Conservation (phyloP, 345 rosid genomes). For the Psidium friedrichsthalianum region DNA sequence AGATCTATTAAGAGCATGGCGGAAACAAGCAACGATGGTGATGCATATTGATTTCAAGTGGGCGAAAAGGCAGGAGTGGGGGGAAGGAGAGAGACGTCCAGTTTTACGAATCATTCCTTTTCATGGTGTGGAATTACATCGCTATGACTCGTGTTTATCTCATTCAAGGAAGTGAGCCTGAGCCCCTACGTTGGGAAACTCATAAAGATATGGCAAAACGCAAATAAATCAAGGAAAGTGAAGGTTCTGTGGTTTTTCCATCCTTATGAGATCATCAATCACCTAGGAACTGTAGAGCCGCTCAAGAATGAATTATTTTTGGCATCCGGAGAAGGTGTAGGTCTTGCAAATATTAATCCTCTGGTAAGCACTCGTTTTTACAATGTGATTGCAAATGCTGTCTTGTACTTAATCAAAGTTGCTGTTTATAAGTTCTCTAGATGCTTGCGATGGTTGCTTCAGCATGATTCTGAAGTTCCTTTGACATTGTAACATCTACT, state of each 20-base stretch:
- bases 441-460: not conserved
- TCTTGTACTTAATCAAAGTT: not conserved
- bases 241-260: conserved; percentile 78
- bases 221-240: conserved; percentile 35
- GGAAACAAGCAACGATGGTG: conserved; percentile 16
- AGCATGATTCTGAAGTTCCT: not conserved
- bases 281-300: conserved; percentile 21
- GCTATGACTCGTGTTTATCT: conserved; percentile 63
- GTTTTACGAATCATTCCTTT: conserved; percentile 68
- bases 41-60: conserved; percentile 51
- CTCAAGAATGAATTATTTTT: conserved; percentile 60
- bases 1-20: conserved; percentile 29
- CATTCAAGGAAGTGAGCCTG: conserved; percentile 20
- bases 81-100: conserved; percentile 48
- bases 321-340: conserved; percentile 76
- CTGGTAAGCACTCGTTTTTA: conserved; percentile 39
- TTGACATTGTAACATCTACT: not conserved
- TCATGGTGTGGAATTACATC: conserved; percentile 62
- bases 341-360: conserved; percentile 58
- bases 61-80: conserved; percentile 49
- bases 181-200: conserved; percentile 73
- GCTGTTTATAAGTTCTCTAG: not conserved
- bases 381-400: not conserved
- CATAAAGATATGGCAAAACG: conserved; percentile 59
- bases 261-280: conserved; percentile 45